Evolutionary conservation across 192 early-diverging fungal genomes (phyloP).

Genomic region (Coemansia nantahalensis): DNA sequence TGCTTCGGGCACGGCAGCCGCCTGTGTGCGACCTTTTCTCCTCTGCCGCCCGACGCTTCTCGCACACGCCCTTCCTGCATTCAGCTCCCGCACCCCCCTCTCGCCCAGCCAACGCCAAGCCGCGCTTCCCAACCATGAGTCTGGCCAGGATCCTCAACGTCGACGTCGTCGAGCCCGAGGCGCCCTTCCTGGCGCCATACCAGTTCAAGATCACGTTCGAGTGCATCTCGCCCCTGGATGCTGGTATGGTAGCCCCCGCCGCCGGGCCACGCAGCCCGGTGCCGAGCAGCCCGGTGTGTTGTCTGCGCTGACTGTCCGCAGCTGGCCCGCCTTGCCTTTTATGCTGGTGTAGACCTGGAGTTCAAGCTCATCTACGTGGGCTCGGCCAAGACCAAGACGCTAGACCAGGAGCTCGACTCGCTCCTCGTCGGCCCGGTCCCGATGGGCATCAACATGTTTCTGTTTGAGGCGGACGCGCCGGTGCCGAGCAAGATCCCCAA

Average conservation of each 20-base stretch:
- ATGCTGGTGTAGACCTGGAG: conserved; percentile 74
- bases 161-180: conserved; percentile 83
- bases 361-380: conserved; percentile 98
- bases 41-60: no score
- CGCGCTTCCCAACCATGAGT: conserved; percentile 57
- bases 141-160: conserved; percentile 80
- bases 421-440: conserved; percentile 96
- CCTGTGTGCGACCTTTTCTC: neutral
- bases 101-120: neutral
- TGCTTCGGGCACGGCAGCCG: no score
- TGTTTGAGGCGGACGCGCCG: conserved; percentile 76
- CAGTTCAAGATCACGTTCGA: conserved; percentile 98
- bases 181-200: conserved; percentile 77
- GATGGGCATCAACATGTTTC: conserved; percentile 90
- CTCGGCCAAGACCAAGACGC: conserved; percentile 72
- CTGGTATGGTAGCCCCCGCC: conserved; percentile 66
- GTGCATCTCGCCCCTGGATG: conserved; percentile 78
- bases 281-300: no score
- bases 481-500: conserved; percentile 73
- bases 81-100: neutral
- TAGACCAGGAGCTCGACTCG: conserved; percentile 92
- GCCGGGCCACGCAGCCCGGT: no score
- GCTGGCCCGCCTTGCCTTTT: conserved; percentile 1
- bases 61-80: neutral
- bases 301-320: neutral